These are phyloP conservation scores for Colletotrichum nymphaeae DNA, from an alignment of 2,329 filamentous ascomycete genomes.

Conservation along the genomic window DNA sequence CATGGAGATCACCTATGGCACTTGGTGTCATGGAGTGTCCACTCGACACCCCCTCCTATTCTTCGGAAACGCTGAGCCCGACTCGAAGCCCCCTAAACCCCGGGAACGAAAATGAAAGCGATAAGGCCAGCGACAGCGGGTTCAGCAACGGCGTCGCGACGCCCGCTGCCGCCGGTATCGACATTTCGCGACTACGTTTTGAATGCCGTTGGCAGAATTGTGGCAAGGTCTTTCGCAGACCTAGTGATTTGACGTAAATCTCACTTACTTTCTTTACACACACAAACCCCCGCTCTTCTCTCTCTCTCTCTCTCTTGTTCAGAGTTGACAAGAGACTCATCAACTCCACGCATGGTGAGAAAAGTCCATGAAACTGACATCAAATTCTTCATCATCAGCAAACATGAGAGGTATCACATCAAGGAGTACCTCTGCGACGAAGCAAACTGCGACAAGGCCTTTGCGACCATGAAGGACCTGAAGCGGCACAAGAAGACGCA, in stretches of 20 bases:
- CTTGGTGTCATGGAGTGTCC: slow-evolving; percentile 38
- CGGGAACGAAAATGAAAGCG: slow-evolving; percentile 31
- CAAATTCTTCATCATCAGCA: slow-evolving; percentile 15
- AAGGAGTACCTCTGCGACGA: slow-evolving; percentile 38
- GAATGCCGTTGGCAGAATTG: slow-evolving; percentile 34
- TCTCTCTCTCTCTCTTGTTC: not conserved
- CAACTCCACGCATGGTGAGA: not conserved
- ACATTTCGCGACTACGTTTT: slow-evolving; percentile 29
- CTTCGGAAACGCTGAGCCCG: slow-evolving; percentile 36
- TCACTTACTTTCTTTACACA: not conserved
- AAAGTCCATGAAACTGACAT: slow-evolving; percentile 9
- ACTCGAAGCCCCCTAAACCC: slow-evolving; percentile 33
- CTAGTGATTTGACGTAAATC: slow-evolving; percentile 37
- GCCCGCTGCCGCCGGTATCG: slow-evolving; percentile 13
- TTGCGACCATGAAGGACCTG: slow-evolving; percentile 42
- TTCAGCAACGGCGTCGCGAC: slow-evolving; percentile 15
- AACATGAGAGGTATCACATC: slow-evolving; percentile 40
- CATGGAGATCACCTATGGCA: slow-evolving; percentile 38
- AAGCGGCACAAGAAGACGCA: slow-evolving; percentile 40
- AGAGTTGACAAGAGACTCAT: not conserved
- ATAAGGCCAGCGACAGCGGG: slow-evolving; percentile 30
- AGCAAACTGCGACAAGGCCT: slow-evolving; percentile 37
- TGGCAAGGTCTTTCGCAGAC: slow-evolving; percentile 33
- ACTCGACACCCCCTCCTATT: slow-evolving; percentile 37
- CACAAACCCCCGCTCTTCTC: not conserved